phyloP scores from a whole-genome alignment of 78 protist species.

The Fonticula alba region DNA sequence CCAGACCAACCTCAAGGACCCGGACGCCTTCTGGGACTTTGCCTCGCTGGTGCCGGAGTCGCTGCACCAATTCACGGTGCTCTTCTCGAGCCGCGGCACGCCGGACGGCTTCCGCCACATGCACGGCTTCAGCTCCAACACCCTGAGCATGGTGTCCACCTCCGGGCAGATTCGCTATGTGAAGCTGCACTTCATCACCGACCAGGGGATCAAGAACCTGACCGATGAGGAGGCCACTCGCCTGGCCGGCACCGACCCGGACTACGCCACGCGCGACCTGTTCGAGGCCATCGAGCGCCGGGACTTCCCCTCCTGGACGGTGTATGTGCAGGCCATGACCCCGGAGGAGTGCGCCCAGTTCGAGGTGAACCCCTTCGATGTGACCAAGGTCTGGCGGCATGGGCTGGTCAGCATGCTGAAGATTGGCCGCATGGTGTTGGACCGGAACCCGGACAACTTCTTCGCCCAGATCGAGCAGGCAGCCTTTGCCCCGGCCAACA shows the following conservation, averaged over 20 bases:
- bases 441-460: constrained; percentile 68
- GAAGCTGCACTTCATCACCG: constrained; percentile 43
- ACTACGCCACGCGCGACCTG: constrained; percentile 44
- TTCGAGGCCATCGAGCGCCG: constrained; percentile 45
- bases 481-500: constrained; percentile 62
- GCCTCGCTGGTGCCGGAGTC: constrained; percentile 49
- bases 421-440: constrained; percentile 51
- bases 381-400: constrained; percentile 68
- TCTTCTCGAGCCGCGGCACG: constrained; percentile 46
- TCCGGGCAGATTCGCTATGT: constrained; percentile 28
- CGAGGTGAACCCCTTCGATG: constrained; percentile 50
- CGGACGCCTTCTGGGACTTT: constrained; percentile 53
- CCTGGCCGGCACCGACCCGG: constrained; percentile 37
- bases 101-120: constrained; percentile 45
- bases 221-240: constrained; percentile 42
- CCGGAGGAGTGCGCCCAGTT: constrained; percentile 28
- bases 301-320: constrained; percentile 41
- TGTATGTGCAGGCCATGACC: constrained; percentile 47
- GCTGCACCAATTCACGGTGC: constrained; percentile 38
- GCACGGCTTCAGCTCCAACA: constrained; percentile 34
- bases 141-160: constrained; percentile 38
- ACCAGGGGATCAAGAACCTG: constrained; percentile 31
- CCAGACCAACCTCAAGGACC: constrained; percentile 31
- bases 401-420: constrained; percentile 36
- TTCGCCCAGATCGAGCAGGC: constrained; percentile 59